phyloP scores from a whole-genome alignment of 345 rosid genomes.

The Linum usitatissimum region DNA sequence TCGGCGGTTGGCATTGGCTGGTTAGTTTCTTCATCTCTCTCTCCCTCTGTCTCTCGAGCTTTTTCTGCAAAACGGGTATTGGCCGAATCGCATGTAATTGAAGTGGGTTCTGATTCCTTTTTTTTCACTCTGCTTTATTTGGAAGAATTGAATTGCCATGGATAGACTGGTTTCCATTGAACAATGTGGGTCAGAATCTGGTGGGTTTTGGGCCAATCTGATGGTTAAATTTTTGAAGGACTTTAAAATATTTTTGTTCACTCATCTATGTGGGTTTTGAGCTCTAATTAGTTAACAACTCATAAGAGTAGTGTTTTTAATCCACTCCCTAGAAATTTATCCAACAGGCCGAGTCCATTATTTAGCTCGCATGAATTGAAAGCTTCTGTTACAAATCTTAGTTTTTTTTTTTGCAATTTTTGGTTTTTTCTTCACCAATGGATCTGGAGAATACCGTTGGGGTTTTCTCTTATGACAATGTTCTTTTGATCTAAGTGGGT shows the following conservation, averaged over 20 bases:
- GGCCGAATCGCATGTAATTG: neutral
- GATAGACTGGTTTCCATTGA: neutral
- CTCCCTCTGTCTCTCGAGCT: neutral
- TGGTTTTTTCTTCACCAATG: slow-evolving; percentile 16
- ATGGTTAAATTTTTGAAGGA: neutral
- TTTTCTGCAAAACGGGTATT: slow-evolving; percentile 7
- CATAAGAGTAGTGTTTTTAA: neutral
- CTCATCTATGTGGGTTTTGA: neutral
- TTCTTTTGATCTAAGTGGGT: neutral
- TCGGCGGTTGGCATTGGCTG: slow-evolving; percentile 99
- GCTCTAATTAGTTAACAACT: slow-evolving; percentile 2
- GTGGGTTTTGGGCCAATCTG: slow-evolving; percentile 4
- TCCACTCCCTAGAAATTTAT: neutral
- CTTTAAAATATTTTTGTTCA: neutral
- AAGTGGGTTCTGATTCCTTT: neutral
- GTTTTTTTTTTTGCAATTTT: slow-evolving; percentile 21
- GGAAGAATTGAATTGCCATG: slow-evolving; percentile 3
- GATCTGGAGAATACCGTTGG: slow-evolving; percentile 30
- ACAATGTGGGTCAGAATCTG: slow-evolving; percentile 23
- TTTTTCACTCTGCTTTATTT: neutral
- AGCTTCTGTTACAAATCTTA: slow-evolving; percentile 1
- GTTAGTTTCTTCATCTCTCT: slow-evolving; percentile 25
- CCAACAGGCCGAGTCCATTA: neutral
- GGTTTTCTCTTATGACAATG: slow-evolving; percentile 3
- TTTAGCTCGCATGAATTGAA: slow-evolving; percentile 8